Evolutionary conservation across 1,284 basidiomycete genomes (phyloP).

Genomic region (Macrocybe sp.): DNA sequence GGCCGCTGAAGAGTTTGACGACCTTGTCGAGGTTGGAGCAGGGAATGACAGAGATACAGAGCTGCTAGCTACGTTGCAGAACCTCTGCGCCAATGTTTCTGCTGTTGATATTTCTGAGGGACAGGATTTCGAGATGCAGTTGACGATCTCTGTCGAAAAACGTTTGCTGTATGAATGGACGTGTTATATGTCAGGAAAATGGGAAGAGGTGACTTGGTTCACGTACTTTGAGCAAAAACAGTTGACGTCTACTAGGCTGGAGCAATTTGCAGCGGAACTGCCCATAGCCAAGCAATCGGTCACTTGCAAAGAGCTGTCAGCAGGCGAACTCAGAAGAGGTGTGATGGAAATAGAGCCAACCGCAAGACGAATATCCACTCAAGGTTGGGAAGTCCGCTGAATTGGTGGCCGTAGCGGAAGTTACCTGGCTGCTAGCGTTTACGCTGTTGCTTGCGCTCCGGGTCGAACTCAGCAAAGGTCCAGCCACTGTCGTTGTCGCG

Average conservation of each 20-base stretch:
- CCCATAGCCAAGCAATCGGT: slow-evolving; percentile 30
- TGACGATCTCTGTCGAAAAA: slow-evolving; percentile 25
- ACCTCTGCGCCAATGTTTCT: slow-evolving; percentile 34
- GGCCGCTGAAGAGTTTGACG: slow-evolving; percentile 2
- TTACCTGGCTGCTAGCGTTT: slow-evolving; percentile 5
- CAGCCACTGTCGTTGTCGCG: not conserved
- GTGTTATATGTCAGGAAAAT: slow-evolving; percentile 1
- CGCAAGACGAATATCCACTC: slow-evolving; percentile 15
- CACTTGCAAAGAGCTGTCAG: slow-evolving; percentile 23
- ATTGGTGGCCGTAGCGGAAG: slow-evolving; percentile 14
- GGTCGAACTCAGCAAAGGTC: slow-evolving; percentile 4
- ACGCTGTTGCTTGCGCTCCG: not conserved
- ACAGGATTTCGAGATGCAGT: slow-evolving; percentile 28
- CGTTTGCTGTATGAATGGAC: slow-evolving; percentile 14
- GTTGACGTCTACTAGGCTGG: slow-evolving; percentile 31
- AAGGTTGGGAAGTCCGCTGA: slow-evolving; percentile 17
- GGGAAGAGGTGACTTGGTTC: not conserved
- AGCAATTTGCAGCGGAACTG: slow-evolving; percentile 28
- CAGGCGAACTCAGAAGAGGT: no score
- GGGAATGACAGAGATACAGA: slow-evolving; percentile 31
- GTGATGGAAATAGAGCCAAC: slow-evolving; percentile 5
- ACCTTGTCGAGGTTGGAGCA: slow-evolving; percentile 15
- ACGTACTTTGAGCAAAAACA: slow-evolving; percentile 37
- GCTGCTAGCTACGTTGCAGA: slow-evolving; percentile 32
- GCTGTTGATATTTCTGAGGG: slow-evolving; percentile 25